Conservation (phyloP, 129 eudicot species). For the Mikania micrantha region DNA sequence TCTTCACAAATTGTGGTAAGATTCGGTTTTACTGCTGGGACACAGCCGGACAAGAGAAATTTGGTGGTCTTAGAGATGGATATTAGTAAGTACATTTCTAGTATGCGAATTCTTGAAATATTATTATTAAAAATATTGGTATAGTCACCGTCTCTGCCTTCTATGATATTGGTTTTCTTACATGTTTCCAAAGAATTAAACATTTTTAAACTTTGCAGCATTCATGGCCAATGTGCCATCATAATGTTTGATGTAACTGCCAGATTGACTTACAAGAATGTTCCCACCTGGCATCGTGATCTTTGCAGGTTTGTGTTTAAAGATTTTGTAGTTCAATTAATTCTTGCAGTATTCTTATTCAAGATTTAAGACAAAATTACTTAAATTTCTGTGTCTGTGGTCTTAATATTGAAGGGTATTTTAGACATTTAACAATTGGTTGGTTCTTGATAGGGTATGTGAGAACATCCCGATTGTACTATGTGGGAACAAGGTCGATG, state of each 20-base stretch:
- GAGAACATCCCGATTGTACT: constrained; percentile 78
- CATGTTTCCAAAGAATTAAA: not conserved
- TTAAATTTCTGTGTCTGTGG: not conserved
- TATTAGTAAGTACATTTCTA: constrained; percentile 46
- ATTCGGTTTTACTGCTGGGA: constrained; percentile 85
- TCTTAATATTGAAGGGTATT: not conserved
- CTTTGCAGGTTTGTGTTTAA: constrained; percentile 53
- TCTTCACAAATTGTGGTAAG: constrained; percentile 75
- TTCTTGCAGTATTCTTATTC: not conserved
- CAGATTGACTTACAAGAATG: constrained; percentile 70
- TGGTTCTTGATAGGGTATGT: constrained; percentile 31
- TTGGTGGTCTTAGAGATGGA: constrained; percentile 86
- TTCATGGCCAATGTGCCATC: constrained; percentile 80
- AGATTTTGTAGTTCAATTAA: not conserved
- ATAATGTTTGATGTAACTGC: constrained; percentile 86
- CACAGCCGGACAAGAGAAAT: constrained; percentile 83
- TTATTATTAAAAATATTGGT: no score
- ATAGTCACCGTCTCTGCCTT: not conserved
- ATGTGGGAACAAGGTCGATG: constrained; percentile 87
- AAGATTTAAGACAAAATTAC: not conserved
- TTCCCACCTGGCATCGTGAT: constrained; percentile 86
- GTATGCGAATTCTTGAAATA: not conserved
- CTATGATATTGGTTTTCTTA: not conserved
- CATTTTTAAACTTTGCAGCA: constrained; percentile 35
- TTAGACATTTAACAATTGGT: not conserved